phyloP scores from a whole-genome alignment of 176 grass and related monocot species.

The Aegilops bicornis region DNA sequence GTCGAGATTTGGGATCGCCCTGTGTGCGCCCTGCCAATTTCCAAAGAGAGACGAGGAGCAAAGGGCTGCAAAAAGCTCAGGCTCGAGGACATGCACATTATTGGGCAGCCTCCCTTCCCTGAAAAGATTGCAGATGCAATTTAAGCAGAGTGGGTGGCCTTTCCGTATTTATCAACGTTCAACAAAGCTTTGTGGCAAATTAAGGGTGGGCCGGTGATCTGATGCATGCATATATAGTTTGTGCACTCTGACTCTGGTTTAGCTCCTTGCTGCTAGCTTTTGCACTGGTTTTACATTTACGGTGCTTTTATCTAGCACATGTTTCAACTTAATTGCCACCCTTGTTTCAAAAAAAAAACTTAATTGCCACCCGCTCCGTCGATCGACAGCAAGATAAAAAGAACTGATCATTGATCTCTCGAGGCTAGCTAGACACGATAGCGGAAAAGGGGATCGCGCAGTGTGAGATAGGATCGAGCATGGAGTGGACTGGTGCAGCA shows the following conservation, averaged over 20 bases:
- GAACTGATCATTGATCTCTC: neutral
- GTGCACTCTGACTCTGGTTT: neutral
- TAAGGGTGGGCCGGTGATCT: neutral
- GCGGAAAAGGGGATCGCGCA: neutral
- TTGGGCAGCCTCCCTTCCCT: constrained; percentile 32
- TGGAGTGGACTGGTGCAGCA: neutral
- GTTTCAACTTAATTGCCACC: neutral
- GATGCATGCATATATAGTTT: neutral
- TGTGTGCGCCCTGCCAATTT: neutral
- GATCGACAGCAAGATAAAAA: neutral
- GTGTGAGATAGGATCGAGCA: neutral
- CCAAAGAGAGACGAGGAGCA: constrained; percentile 11
- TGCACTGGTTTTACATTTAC: no score
- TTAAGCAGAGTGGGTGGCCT: constrained; percentile 33
- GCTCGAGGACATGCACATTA: neutral
- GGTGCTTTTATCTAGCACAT: no score
- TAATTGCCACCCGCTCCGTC: neutral
- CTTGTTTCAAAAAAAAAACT: no score
- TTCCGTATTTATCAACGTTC: constrained; percentile 24
- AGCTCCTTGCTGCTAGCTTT: neutral
- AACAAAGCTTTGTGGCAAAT: constrained; percentile 35
- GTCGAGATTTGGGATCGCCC: neutral
- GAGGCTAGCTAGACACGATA: neutral
- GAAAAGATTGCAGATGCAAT: constrained; percentile 23
- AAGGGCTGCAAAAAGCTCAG: neutral